These are phyloP conservation scores for Lactarius sp. DNA, from an alignment of 768 basidiomycete genomes.

Conservation along the genomic window DNA sequence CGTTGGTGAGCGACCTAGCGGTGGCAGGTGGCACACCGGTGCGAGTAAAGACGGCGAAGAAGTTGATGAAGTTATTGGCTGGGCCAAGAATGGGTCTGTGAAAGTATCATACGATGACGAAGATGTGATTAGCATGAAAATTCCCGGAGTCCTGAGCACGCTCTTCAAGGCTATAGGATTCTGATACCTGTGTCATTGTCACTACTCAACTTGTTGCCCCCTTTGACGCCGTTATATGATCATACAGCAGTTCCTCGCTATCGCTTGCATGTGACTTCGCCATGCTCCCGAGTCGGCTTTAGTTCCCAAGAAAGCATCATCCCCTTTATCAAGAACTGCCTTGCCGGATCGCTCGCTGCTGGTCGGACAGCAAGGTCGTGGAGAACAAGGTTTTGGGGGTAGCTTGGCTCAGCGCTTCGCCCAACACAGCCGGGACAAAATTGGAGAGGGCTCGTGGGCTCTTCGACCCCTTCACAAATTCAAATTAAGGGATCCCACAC, in stretches of 20 bases:
- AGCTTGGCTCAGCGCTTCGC: neutral
- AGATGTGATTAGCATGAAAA: neutral
- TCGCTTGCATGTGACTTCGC: neutral
- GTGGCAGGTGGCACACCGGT: conserved; percentile 15
- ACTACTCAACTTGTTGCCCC: neutral
- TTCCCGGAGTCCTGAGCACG: conserved; percentile 2
- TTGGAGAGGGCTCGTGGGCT: neutral
- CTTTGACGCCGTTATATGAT: neutral
- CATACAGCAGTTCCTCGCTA: neutral
- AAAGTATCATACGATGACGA: conserved; percentile 20
- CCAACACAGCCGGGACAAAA: neutral
- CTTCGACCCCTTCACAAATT: neutral
- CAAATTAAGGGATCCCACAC: neutral
- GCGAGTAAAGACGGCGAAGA: conserved; percentile 14
- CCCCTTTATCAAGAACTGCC: neutral
- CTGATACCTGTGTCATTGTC: neutral
- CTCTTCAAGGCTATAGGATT: conserved; percentile 18
- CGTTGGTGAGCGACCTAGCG: conserved; percentile 18
- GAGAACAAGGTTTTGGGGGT: neutral
- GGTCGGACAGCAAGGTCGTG: neutral
- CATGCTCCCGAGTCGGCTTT: neutral
- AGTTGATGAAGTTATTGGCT: conserved; percentile 11
- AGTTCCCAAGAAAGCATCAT: neutral
- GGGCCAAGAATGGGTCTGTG: conserved; percentile 19
- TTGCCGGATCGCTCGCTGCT: too few relatives aligned